These are phyloP conservation scores for Termitomyces sp. DNA, from an alignment of 768 basidiomycete genomes.

Conservation along the genomic window DNA sequence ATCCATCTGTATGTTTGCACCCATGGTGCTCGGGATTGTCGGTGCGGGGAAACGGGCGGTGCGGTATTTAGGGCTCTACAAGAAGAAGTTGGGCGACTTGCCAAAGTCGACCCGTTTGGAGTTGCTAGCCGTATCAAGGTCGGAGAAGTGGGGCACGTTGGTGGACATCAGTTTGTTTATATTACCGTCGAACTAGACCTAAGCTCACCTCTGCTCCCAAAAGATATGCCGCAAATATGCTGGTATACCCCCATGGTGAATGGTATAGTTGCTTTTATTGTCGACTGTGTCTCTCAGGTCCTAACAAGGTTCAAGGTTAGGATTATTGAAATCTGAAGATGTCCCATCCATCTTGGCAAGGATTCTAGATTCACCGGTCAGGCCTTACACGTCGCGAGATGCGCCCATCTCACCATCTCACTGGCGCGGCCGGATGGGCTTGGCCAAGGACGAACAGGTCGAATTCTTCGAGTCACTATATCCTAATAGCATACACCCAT, in stretches of 20 bases:
- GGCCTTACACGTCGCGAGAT: slow-evolving; percentile 17
- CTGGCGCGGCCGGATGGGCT: slow-evolving; percentile 73
- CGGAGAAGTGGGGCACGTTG: slow-evolving; percentile 72
- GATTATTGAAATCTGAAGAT: slow-evolving; percentile 51
- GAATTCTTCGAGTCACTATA: slow-evolving; percentile 18
- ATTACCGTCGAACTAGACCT: neutral
- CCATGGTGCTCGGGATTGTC: slow-evolving; percentile 73
- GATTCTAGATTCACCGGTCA: slow-evolving; percentile 25
- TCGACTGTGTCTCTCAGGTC: neutral
- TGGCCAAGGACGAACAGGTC: slow-evolving; percentile 50
- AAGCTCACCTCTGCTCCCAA: neutral
- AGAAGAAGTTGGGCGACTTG: slow-evolving; percentile 42
- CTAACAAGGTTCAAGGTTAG: slow-evolving; percentile 42
- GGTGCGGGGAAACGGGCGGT: slow-evolving; percentile 66
- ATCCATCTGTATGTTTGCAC: slow-evolving; percentile 69
- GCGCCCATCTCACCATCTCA: slow-evolving; percentile 38
- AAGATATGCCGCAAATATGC: slow-evolving; percentile 65
- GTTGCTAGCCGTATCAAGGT: slow-evolving; percentile 34
- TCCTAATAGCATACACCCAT: slow-evolving; percentile 17
- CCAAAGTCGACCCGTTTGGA: slow-evolving; percentile 20
- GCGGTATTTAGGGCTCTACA: slow-evolving; percentile 48
- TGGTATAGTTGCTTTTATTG: slow-evolving; percentile 41
- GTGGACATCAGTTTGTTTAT: slow-evolving; percentile 60
- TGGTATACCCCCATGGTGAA: slow-evolving; percentile 68
- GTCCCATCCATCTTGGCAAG: slow-evolving; percentile 48